Evolutionary conservation across 2,329 filamentous ascomycete genomes (phyloP).

Genomic region (Coleophoma cylindrospora): DNA sequence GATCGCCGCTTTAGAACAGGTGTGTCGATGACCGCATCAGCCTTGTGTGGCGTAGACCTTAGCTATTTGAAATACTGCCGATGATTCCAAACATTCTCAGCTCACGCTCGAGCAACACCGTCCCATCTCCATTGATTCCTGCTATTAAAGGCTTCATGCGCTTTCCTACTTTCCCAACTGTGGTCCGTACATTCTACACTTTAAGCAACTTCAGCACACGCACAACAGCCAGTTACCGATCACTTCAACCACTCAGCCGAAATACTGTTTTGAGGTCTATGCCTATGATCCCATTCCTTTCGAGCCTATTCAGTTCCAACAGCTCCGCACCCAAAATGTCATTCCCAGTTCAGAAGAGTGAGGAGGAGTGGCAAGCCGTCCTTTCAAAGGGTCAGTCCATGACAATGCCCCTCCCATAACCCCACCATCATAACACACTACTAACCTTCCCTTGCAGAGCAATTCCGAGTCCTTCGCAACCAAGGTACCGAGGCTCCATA

Average conservation of each 20-base stretch:
- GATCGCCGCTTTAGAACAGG: not conserved
- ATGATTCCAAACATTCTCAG: not conserved
- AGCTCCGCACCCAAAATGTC: conserved; percentile 53
- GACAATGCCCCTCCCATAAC: not conserved
- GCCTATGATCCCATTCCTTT: conserved; percentile 73
- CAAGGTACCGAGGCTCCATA: conserved; percentile 85
- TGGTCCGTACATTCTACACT: conserved; percentile 40
- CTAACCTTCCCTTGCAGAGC: conserved; percentile 51
- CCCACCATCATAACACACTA: conserved; percentile 31
- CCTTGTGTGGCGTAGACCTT: not conserved
- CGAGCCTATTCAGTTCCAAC: conserved; percentile 62
- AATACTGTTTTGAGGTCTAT: conserved; percentile 52
- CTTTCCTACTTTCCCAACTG: conserved; percentile 39
- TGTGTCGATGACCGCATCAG: not conserved
- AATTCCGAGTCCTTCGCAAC: conserved; percentile 88
- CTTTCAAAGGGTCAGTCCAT: conserved; percentile 58
- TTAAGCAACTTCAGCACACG: conserved; percentile 37
- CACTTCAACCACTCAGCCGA: conserved; percentile 29
- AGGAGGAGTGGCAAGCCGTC: conserved; percentile 86
- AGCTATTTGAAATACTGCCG: not conserved
- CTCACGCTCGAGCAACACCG: too few relatives aligned
- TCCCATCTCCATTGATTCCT: not conserved
- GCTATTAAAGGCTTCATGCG: conserved; percentile 34
- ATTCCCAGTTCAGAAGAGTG: conserved; percentile 74
- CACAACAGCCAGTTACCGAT: conserved; percentile 18